Evolutionary conservation across 257 asterid genomes (phyloP).

Genomic region (Schizonepeta tenuifolia): DNA sequence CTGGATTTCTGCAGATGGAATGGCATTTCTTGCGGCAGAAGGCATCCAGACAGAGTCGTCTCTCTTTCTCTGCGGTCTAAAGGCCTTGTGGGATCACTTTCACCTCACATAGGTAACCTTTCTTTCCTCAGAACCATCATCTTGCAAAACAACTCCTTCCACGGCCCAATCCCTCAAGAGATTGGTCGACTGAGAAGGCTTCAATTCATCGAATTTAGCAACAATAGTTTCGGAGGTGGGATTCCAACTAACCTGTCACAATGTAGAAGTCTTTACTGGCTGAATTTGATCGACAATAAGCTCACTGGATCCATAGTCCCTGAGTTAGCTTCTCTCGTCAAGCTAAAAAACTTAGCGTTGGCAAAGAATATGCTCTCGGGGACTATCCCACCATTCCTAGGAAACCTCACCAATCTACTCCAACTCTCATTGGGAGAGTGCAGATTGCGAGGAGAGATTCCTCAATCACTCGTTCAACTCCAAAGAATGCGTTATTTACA

Average conservation of each 20-base stretch:
- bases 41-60: not conserved
- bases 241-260: not conserved
- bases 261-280: not conserved
- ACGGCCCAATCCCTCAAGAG: not conserved
- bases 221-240: not conserved
- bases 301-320: no score
- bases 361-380: not conserved
- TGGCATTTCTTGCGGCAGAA: not conserved
- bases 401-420: no score
- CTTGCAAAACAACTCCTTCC: not conserved
- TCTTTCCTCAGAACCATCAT: not conserved
- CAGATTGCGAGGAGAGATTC: no score
- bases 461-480: no score
- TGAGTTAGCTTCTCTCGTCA: no score
- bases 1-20: constrained; percentile 1
- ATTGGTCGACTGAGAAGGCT: not conserved
- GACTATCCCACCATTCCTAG: no score
- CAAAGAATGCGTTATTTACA: no score
- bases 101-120: not conserved
- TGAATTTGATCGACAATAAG: not conserved
- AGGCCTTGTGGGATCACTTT: not conserved
- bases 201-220: not conserved
- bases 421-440: no score
- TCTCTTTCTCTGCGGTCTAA: not conserved
- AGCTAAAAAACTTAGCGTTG: not conserved